These are phyloP conservation scores for Xylaria sp. DNA, from an alignment of 2,329 filamentous ascomycete species.

Conservation along the genomic window DNA sequence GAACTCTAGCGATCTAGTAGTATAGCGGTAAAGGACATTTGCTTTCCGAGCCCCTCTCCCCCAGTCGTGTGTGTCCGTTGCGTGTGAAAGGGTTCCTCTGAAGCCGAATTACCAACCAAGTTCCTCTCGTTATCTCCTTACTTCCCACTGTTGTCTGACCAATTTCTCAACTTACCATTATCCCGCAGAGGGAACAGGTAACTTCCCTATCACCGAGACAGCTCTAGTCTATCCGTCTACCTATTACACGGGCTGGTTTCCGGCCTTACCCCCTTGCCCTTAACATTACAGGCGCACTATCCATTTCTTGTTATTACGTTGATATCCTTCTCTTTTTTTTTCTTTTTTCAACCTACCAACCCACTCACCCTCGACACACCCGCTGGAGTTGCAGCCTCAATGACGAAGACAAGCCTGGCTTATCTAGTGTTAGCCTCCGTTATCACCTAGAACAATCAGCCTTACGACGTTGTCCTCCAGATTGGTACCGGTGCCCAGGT, in stretches of 20 bases:
- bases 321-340: constrained; percentile 22
- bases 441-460: constrained; percentile 58
- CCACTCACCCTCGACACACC: constrained; percentile 14
- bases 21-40: constrained; percentile 35
- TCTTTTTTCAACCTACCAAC: background rate
- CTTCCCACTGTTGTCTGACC: constrained; percentile 14
- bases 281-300: constrained; percentile 22
- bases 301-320: constrained; percentile 18
- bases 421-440: constrained; percentile 67
- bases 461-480: constrained; percentile 35
- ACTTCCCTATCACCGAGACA: constrained; percentile 34
- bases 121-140: constrained; percentile 23
- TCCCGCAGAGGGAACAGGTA: constrained; percentile 18
- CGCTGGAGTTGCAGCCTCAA: constrained; percentile 51
- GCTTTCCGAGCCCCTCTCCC: constrained; percentile 22
- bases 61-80: constrained; percentile 23
- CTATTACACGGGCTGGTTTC: constrained; percentile 18
- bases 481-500: constrained; percentile 31
- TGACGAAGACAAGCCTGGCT: constrained; percentile 69
- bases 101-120: constrained; percentile 29
- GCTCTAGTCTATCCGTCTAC: constrained; percentile 21
- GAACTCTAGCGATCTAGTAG: constrained; percentile 17
- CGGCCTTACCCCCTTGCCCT: constrained; percentile 31
- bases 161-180: constrained; percentile 15
- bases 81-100: constrained; percentile 24